Percentiles rank a stretch among this genome's conserved stretches.
Evolutionary conservation across 768 basidiomycete genomes (phyloP).

Genomic region (Tricholoma hemisulphureum): DNA sequence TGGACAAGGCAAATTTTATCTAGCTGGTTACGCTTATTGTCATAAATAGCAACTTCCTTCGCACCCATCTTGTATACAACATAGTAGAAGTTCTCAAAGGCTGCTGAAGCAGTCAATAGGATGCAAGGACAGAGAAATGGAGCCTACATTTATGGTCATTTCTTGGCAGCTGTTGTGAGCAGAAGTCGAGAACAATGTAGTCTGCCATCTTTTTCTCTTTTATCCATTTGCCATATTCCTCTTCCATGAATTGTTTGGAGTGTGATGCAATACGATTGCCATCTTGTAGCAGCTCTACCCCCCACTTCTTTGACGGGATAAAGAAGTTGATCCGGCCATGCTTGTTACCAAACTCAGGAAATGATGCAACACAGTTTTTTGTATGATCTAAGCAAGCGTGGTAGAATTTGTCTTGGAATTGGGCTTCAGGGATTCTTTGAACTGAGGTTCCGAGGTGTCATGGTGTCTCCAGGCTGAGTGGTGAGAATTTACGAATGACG

Average conservation of each 20-base stretch:
- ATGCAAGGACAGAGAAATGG: not conserved
- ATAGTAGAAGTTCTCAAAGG: not conserved
- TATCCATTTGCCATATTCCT: conserved; percentile 1
- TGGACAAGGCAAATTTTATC: too few species aligned
- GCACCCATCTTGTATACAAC: not conserved
- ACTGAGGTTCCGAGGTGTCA: conserved; percentile 8
- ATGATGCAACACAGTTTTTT: conserved; percentile 14
- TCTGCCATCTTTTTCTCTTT: conserved; percentile 3
- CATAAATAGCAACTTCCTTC: too few species aligned
- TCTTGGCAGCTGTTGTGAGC: not conserved
- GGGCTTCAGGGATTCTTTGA: conserved; percentile 15
- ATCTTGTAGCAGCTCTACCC: conserved; percentile 15
- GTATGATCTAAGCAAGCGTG: conserved; percentile 9
- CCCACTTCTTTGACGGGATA: conserved; percentile 17
- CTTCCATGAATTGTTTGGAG: conserved; percentile 5
- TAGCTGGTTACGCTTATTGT: too few species aligned
- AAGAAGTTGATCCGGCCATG: conserved; percentile 16
- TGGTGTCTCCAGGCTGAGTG: conserved; percentile 6
- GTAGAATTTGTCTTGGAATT: conserved; percentile 20
- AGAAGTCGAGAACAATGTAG: conserved; percentile 17
- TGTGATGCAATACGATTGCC: conserved; percentile 10
- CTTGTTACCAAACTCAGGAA: conserved; percentile 14
- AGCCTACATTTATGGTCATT: not conserved
- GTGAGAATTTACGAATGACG: conserved; percentile 11
- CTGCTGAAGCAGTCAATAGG: not conserved